Conservation (phyloP, 1,139 yeast species). For the Protomyces macrosporus region DNA sequence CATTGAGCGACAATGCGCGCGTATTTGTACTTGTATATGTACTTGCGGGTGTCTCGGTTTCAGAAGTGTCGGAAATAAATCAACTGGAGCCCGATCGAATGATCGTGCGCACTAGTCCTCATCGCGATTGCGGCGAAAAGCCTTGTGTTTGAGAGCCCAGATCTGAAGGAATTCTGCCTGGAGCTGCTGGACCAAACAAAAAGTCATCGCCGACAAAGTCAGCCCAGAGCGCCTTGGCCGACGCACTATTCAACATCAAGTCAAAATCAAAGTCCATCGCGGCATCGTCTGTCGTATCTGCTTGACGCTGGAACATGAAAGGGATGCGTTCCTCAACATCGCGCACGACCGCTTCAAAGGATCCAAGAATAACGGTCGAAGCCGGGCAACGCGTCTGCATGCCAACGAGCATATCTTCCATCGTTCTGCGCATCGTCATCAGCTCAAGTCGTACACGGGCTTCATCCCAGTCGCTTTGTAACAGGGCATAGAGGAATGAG, state of each 20-base stretch:
- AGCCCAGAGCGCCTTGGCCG: conserved; percentile 7
- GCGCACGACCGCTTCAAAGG: conserved; percentile 2
- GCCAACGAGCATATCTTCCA: conserved; percentile 13
- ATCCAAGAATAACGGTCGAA: conserved; percentile 7
- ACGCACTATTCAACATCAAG: conserved; percentile 2
- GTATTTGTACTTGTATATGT: no score
- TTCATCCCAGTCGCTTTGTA: not conserved
- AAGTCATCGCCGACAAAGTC: conserved; percentile 21
- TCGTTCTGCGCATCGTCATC: not conserved
- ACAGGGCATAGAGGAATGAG: conserved; percentile 16
- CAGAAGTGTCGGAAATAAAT: not conserved
- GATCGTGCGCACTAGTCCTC: not conserved
- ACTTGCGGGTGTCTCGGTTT: not conserved
- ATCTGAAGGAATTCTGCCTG: not conserved
- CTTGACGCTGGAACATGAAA: not conserved
- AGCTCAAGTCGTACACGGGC: not conserved
- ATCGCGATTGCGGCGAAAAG: not conserved
- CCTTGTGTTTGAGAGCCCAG: not conserved
- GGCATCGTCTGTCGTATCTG: not conserved
- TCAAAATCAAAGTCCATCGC: conserved; percentile 3
- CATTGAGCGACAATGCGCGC: no score
- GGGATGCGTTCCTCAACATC: conserved; percentile 8
- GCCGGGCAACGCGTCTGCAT: conserved; percentile 24
- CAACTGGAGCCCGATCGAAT: not conserved
- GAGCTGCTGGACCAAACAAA: not conserved